Evolutionary conservation across 1,139 yeast species (phyloP), one percentile per base, ranked within the genome.

Genomic region (Taphrina communis): DNA sequence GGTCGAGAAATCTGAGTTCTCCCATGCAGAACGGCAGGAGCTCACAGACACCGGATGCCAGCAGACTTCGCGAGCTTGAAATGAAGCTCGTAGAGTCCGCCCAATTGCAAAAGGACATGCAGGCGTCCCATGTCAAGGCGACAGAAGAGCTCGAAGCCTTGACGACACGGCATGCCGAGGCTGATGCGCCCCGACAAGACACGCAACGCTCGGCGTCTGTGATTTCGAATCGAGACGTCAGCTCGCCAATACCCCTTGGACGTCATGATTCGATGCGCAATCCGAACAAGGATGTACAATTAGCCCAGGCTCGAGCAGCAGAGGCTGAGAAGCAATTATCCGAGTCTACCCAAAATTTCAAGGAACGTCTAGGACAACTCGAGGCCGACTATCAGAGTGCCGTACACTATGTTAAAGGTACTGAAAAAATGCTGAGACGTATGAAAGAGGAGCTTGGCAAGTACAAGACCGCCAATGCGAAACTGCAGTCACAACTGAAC

Each of bases 361-460:
- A 62, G 46, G 71, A 69, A 21, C 71, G 72, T 6, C 44, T 68
- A 50, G 56, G 65, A 46, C 71, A 72, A 46, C 68, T 72, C 19
- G 72, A 72, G 65, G 51, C 63, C 8, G 72, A 69, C 57, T 71
- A 71, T 42, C 69, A 71, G 46, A 58, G 70, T 39, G 71, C 73
- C 12, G 70, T 71, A 14, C 66, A 71, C 51, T 72, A 72, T 48
- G 72, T 72, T 58, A 65, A 70, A 53, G 68, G 72, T 7, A 71
- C 73, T 8, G 73, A 72, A 58, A 65, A 52, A 46, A 69, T 72
- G 68, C 48, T 72, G 62, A 48, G 65, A n/a, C 68, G 70, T 36
- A 72, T 72, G 73, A 72, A 72, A 58, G 73, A 71, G 35, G 73
- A 71, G 42, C 59, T 71, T 19, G 57, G 57, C 46, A 57, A 57